Conservation (phyloP, 1,284 basidiomycete species). For the Cryptococcus hybrid region DNA sequence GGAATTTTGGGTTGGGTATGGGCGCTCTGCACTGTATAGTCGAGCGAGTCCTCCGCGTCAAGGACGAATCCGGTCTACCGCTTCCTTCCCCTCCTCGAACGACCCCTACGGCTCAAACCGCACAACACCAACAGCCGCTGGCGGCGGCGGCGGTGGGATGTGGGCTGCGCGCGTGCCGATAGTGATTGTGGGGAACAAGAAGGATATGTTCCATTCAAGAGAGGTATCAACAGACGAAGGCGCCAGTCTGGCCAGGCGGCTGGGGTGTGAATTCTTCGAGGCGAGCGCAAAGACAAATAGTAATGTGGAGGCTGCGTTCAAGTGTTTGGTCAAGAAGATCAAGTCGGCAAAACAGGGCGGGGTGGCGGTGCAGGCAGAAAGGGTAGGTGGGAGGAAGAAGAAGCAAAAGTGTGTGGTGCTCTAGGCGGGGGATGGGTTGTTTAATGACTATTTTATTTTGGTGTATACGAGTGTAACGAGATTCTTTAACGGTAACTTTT, state of each 20-base stretch:
- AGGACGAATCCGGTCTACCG: slow-evolving; percentile 56
- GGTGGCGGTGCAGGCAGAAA: background rate
- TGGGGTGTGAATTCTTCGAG: slow-evolving; percentile 94
- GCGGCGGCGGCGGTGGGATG: background rate
- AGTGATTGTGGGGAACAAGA: slow-evolving; percentile 91
- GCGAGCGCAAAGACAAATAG: slow-evolving; percentile 93
- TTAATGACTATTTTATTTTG: background rate
- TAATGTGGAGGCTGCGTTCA: slow-evolving; percentile 94
- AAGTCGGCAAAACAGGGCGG: slow-evolving; percentile 43
- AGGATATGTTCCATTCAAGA: slow-evolving; percentile 71
- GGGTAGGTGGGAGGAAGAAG: slow-evolving; percentile 29
- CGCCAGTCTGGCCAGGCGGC: slow-evolving; percentile 72
- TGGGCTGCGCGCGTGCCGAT: slow-evolving; percentile 35
- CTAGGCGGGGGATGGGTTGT: slow-evolving; percentile 17
- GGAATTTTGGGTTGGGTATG: no score
- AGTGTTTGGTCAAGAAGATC: slow-evolving; percentile 83
- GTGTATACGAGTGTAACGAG: background rate
- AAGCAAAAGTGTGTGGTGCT: slow-evolving; percentile 49
- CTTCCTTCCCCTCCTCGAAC: background rate
- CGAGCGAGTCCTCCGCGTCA: slow-evolving; percentile 89
- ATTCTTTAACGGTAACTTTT: no score
- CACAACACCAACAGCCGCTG: background rate
- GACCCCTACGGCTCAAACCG: slow-evolving; percentile 6
- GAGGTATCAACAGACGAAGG: slow-evolving; percentile 90
- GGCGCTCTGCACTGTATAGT: slow-evolving; percentile 92